phyloP scores from a whole-genome alignment of 2,329 filamentous ascomycete species.

The Oidium heveae region DNA sequence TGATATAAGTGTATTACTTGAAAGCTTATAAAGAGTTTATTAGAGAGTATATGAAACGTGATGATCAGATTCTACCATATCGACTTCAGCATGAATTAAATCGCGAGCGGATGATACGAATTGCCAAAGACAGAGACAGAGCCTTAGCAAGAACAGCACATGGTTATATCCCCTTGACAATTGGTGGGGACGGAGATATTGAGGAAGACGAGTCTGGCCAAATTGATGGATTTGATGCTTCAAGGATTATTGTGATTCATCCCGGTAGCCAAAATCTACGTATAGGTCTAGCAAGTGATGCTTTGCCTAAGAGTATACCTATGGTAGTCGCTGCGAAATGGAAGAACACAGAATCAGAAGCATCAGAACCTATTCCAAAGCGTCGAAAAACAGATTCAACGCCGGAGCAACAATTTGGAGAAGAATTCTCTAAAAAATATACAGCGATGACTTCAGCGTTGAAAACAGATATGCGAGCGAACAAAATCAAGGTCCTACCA shows the following conservation, averaged over 20 bases:
- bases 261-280: conserved; percentile 86
- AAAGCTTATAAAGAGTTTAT: neutral
- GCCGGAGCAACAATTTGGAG: conserved; percentile 61
- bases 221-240: conserved; percentile 42
- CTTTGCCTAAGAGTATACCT: conserved; percentile 75
- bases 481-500: conserved; percentile 86
- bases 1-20: too few species aligned
- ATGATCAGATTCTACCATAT: conserved; percentile 81
- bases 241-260: conserved; percentile 85
- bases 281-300: conserved; percentile 88
- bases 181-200: conserved; percentile 24
- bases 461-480: conserved; percentile 70
- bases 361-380: conserved; percentile 52
- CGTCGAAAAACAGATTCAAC: conserved; percentile 31
- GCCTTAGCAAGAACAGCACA: conserved; percentile 52
- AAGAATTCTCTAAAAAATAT: conserved; percentile 55
- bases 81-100: conserved; percentile 72
- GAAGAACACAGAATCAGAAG: conserved; percentile 57
- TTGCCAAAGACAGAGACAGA: conserved; percentile 67
- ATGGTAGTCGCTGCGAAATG: conserved; percentile 75
- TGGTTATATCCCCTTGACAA: conserved; percentile 35
- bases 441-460: conserved; percentile 65
- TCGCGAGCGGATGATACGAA: conserved; percentile 60
- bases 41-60: conserved; percentile 92
- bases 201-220: conserved; percentile 26